These are phyloP conservation scores for Colletotrichum sp. DNA, from an alignment of 2,329 filamentous ascomycete species.

Conservation along the genomic window DNA sequence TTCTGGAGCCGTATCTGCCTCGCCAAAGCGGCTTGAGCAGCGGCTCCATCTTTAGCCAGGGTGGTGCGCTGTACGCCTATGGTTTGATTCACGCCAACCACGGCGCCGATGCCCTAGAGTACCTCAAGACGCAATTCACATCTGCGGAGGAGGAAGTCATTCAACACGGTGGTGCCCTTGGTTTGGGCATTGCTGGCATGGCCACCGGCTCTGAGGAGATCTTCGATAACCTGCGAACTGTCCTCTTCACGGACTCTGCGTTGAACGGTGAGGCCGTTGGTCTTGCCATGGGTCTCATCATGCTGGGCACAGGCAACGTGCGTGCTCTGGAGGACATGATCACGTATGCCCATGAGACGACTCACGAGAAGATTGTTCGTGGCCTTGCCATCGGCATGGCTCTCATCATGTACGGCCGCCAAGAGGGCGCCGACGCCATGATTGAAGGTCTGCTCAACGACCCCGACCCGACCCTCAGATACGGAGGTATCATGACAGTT, in stretches of 20 bases:
- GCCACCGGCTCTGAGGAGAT: slow-evolving; percentile 89
- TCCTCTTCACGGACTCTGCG: slow-evolving; percentile 92
- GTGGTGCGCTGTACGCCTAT: slow-evolving; percentile 93
- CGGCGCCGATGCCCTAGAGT: slow-evolving; percentile 85
- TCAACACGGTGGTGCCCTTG: slow-evolving; percentile 93
- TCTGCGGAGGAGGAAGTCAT: slow-evolving; percentile 88
- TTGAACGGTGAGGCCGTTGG: slow-evolving; percentile 97
- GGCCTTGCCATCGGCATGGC: slow-evolving; percentile 97
- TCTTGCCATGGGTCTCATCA: slow-evolving; percentile 94
- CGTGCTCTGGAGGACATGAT: slow-evolving; percentile 97
- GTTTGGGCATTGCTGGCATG: slow-evolving; percentile 97
- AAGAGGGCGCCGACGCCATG: slow-evolving; percentile 92
- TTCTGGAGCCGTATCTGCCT: slow-evolving; percentile 93
- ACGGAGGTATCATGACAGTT: slow-evolving; percentile 98
- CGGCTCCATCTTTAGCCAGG: slow-evolving; percentile 94
- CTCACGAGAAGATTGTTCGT: slow-evolving; percentile 98
- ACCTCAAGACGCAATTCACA: slow-evolving; percentile 76
- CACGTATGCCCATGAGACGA: slow-evolving; percentile 95
- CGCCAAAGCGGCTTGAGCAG: slow-evolving; percentile 74
- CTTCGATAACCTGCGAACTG: slow-evolving; percentile 87
- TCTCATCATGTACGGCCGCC: slow-evolving; percentile 95
- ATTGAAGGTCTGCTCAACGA: slow-evolving; percentile 94
- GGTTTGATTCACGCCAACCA: slow-evolving; percentile 98
- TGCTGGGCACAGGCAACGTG: slow-evolving; percentile 96
- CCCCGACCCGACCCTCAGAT: slow-evolving; percentile 89